Evolutionary conservation across 2,329 filamentous ascomycete genomes (phyloP).

Genomic region (Hypoxylon sp.): DNA sequence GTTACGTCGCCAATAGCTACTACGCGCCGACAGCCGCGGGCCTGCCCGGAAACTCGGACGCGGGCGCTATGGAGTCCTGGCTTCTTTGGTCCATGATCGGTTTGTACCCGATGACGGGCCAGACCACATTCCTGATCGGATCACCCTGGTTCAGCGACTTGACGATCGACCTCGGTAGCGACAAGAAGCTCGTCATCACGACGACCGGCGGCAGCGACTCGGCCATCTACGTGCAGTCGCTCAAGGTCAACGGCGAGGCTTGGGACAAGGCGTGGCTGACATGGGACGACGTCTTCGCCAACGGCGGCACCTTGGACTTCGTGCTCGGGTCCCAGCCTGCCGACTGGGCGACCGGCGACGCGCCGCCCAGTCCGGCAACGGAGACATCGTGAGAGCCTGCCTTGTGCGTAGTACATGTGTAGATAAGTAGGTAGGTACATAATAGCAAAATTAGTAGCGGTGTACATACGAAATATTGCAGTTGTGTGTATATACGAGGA

Average conservation of each 20-base stretch:
- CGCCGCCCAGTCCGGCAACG: constrained; percentile 70
- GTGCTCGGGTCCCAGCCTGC: constrained; percentile 65
- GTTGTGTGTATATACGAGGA: not conserved
- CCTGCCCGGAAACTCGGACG: constrained; percentile 77
- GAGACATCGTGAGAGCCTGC: constrained; percentile 26
- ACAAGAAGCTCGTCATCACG: constrained; percentile 66
- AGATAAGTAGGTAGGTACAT: not conserved
- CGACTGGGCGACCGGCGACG: constrained; percentile 69
- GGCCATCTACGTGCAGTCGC: constrained; percentile 71
- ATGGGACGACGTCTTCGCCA: constrained; percentile 74
- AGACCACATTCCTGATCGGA: constrained; percentile 74
- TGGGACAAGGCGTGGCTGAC: constrained; percentile 75
- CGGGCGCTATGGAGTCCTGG: constrained; percentile 79
- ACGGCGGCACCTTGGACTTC: constrained; percentile 73
- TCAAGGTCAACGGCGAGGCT: constrained; percentile 71
- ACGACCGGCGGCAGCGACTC: constrained; percentile 62
- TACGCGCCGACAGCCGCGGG: constrained; percentile 67
- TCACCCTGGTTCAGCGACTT: constrained; percentile 72
- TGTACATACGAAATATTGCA: not conserved
- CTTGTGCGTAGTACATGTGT: not conserved
- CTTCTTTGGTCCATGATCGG: constrained; percentile 76
- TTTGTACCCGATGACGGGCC: constrained; percentile 74
- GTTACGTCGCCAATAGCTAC: constrained; percentile 68
- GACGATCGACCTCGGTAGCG: constrained; percentile 67
- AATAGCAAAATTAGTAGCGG: not conserved